These are phyloP conservation scores for Beauveria sp. DNA, from an alignment of 2,329 filamentous ascomycete genomes.

Conservation along the genomic window DNA sequence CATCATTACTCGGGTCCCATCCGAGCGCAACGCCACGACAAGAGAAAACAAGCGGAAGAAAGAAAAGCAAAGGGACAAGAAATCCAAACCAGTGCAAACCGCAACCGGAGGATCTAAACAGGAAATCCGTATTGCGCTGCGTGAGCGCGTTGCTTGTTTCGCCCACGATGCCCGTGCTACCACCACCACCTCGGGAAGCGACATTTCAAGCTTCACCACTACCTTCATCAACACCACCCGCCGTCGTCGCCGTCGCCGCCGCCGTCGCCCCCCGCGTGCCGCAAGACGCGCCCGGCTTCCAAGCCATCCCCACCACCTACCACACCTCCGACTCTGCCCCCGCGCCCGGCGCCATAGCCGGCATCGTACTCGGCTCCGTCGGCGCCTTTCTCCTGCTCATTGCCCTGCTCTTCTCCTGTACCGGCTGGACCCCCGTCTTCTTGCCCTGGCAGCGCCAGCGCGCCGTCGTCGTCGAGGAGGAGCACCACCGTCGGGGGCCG, in stretches of 20 bases:
- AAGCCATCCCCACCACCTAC: conserved; percentile 29
- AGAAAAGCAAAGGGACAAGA: too few species aligned
- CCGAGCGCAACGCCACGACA: too few species aligned
- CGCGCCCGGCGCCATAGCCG: conserved; percentile 35
- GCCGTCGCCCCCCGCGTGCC: background rate
- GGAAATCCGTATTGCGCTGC: too few species aligned
- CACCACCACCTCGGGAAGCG: too few species aligned
- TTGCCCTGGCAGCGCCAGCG: conserved; percentile 13
- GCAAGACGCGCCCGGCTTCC: conserved; percentile 15
- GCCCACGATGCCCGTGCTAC: too few species aligned
- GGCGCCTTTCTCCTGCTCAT: conserved; percentile 46
- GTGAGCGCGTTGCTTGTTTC: too few species aligned
- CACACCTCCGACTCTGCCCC: conserved; percentile 25
- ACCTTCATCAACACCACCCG: background rate
- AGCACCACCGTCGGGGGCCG: background rate
- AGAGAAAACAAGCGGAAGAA: too few species aligned
- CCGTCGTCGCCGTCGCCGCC: background rate
- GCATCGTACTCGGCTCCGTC: conserved; percentile 38
- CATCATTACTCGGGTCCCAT: too few species aligned
- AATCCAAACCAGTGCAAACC: too few species aligned
- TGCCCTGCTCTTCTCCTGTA: conserved; percentile 42
- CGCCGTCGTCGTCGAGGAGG: background rate
- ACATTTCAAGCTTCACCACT: background rate
- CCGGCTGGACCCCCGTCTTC: conserved; percentile 33
- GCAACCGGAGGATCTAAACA: too few species aligned